phyloP scores from a whole-genome alignment of 306 rosid genomes.

The Lotus japonicus region DNA sequence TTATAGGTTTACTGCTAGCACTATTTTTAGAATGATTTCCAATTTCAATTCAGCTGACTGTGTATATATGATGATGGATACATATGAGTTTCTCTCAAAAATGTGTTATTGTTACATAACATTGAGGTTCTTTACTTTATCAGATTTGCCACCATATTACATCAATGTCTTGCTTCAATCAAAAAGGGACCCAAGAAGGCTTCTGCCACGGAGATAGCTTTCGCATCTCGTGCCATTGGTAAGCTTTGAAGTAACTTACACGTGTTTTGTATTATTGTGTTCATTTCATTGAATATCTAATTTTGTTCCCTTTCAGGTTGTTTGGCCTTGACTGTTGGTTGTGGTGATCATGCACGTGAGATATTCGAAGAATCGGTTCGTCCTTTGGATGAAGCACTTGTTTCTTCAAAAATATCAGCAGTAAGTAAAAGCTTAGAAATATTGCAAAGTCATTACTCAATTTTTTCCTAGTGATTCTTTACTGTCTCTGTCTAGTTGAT shows the following conservation, averaged over 20 bases:
- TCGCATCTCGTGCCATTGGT: conserved; percentile 86
- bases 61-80: too few relatives aligned
- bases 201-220: conserved; percentile 62
- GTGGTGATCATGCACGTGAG: conserved; percentile 69
- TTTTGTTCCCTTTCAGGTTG: conserved; percentile 42
- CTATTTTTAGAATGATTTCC: neutral
- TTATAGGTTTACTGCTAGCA: too few relatives aligned
- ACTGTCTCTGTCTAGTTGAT: neutral
- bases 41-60: neutral
- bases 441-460: neutral
- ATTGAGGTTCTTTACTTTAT: neutral
- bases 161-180: conserved; percentile 69
- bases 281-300: neutral
- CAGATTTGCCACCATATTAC: conserved; percentile 88
- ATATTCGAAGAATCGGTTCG: conserved; percentile 56
- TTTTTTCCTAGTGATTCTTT: neutral
- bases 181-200: conserved; percentile 81
- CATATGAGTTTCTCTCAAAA: neutral
- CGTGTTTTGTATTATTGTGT: neutral
- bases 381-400: conserved; percentile 59
- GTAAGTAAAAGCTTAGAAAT: conserved; percentile 34
- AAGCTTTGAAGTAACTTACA: conserved; percentile 21
- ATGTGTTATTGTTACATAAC: conserved; percentile 10
- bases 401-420: conserved; percentile 39
- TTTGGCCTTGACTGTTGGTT: conserved; percentile 78